Base-by-base conservation (phyloP, 129 eudicot genomes). In the Centrapalus pauciflorus region DNA sequence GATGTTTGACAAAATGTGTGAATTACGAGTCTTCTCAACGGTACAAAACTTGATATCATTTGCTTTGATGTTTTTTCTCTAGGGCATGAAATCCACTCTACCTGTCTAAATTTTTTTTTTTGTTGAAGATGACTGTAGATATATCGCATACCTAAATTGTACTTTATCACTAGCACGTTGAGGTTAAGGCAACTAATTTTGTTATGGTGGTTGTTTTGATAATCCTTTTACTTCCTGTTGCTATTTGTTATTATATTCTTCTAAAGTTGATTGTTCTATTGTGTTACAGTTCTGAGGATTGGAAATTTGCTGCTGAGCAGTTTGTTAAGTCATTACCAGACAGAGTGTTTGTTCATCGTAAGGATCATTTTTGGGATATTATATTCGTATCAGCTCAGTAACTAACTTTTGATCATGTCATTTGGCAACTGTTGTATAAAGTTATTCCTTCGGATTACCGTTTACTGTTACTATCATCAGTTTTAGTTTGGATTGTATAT, bases 251-350 rank as follows among this genome's bases (percentile, higher is more conserved):
- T 26, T 0, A 41, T 69, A 49, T 40, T 64, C 28, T 38, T 55
- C 40, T 51, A 30, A 65, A 65, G 38, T 46, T 27, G 28, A 41
- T 29, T 76, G 35, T 37, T 69, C 23, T 59, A 37, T 26, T 60
- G 61, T 81, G 67, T 71, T 79, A 70, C 97, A 94, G 99, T 77
- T 74, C 90, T 67, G 72, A 79, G 1, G 89, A 94, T 71, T 94
- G 99, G 99, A 94, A 84, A 76, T 94, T 83, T 74, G 97, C 70
- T 67, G 95, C 96, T 21, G 97, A 94, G 73, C 95, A 86, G 84
- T 94, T 89, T 74, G 95, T 94, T 25, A 74, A 70, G 52, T 58
- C 30, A 78, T 87, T 84, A 20, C 93, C 97, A 30, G 99, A 94
- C 75, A 89, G 72, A 84, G 90, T 94, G 16, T 86, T 75, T 76